Base-by-base conservation (phyloP, 2,329 filamentous ascomycete species). In the Aureobasidium sp. region DNA sequence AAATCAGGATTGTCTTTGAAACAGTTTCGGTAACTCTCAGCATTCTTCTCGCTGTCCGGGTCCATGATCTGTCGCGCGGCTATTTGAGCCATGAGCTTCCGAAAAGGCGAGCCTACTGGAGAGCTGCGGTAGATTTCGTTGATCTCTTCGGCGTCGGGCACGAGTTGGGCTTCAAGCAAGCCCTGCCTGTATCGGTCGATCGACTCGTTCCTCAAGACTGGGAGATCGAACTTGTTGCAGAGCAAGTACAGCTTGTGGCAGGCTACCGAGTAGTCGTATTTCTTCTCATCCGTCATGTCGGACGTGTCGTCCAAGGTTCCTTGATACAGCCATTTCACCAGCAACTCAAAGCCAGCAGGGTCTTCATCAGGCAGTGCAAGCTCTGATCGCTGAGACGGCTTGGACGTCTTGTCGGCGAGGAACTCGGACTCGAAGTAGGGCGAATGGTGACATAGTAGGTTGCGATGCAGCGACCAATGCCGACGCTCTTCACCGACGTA, bases 1-100 rank as follows among this genome's bases (percentile, higher is more conserved):
- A 83, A 83, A 62, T 80, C 78, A 1, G 79, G 72, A 65, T 76
- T 79, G 63, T 73, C 70, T 34, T 76, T 73, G 67, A 82, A 81
- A 66, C 79, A 82, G 45, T 73, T 71, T 41, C 76, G 75, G 65
- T 83, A 83, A 3, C 73, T 75, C 30, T 77, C 74, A 3, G 79
- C 76, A 67, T 81, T 75, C 61, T 77, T 76, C 42, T 80, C 74
- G 59, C 72, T 77, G 34, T 77, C 78, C 0, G 80, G 80, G 64
- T 82, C 80, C 80, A 83, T 82, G 63, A 82, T 81, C 70, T 83
- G 81, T 32, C 81, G 73, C 5, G 81, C 81, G 21, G 80, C 80
- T 50, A 83, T 82, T 64, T 75, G 73, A 60, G 78, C 77, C 75
- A 82, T 79, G 25, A 82, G 71, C 32, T 68, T 73, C 37, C 79